Evolutionary conservation across 1,139 yeast genomes (phyloP).

Genomic region (Yamadazyma jaroonii): DNA sequence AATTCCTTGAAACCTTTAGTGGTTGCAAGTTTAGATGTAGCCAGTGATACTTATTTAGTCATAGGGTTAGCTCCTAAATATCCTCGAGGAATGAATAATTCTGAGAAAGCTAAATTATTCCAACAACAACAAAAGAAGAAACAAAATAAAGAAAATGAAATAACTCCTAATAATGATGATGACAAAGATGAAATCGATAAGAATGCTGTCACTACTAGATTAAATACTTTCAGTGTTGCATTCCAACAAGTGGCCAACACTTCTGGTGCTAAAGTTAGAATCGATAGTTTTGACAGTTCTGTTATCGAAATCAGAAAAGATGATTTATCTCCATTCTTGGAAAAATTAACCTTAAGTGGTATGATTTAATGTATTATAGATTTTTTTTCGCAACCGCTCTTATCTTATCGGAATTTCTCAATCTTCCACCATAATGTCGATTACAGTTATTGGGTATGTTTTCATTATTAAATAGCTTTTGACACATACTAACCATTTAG

Average conservation of each 20-base stretch:
- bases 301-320: slow-evolving; percentile 87
- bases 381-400: slow-evolving; percentile 2
- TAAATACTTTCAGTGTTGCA: slow-evolving; percentile 85
- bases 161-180: slow-evolving; percentile 1
- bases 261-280: slow-evolving; percentile 84
- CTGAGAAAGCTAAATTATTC: slow-evolving; percentile 39
- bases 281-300: slow-evolving; percentile 93
- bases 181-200: slow-evolving; percentile 5
- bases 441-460: slow-evolving; percentile 4
- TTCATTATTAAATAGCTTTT: too few relatives aligned
- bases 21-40: slow-evolving; percentile 76
- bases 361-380: slow-evolving; percentile 20
- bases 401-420: background rate
- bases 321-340: slow-evolving; percentile 84
- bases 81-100: slow-evolving; percentile 57
- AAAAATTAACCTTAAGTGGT: slow-evolving; percentile 56
- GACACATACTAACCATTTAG: slow-evolving; percentile 7
- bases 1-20: slow-evolving; percentile 73
- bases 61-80: slow-evolving; percentile 87
- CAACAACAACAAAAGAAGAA: slow-evolving; percentile 25
- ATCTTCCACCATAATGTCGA: background rate
- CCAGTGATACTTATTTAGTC: slow-evolving; percentile 78
- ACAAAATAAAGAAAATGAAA: slow-evolving; percentile 10
- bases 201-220: slow-evolving; percentile 32
- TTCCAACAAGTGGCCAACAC: slow-evolving; percentile 81